Evolutionary conservation across 768 basidiomycete species (phyloP), one percentile per base, ranked within the genome.

Genomic region (Boletus sp.): DNA sequence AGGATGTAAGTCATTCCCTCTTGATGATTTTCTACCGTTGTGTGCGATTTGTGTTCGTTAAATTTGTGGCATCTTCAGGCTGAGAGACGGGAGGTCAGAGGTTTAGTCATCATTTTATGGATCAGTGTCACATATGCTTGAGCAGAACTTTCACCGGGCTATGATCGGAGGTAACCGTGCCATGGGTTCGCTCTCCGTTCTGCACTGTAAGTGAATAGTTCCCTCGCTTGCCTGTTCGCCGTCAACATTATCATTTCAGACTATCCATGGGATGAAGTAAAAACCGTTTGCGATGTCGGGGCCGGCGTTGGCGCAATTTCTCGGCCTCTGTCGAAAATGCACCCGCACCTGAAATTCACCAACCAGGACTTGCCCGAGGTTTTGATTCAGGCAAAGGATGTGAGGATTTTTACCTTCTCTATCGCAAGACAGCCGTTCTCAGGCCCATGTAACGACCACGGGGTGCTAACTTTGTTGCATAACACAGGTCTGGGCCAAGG

Each of bases 171-270:
- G 55, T 3, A 20, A 60, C 4, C 15, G 46, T n/a, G 35, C 65
- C 46, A 54, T 66, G 57, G 71, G 62, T 7, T 58, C 69, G 24
- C 54, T 64, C 10, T 61, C 65, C 6, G 50, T 69, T 17, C 53
- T 66, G 18, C 50, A 70, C 30, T 59, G 68, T 63, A 47, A 56
- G 68, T 41, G 18, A 10, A 51, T 1, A 6, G 6, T 28, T 14
- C 5, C 20, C 7, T 10, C 41, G 36, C 32, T 6, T 30, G 24
- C 48, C 14, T 9, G 4, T 55, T 7, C n/a, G n/a, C 9, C 4
- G 4, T 0, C 20, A 30, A 47, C 12, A 6, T 4, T 18, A n/a
- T 46, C n/a, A n/a, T n/a, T n/a, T n/a, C n/a, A n/a, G n/a, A n/a
- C n/a, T n/a, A n/a, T n/a, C n/a, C n/a, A n/a, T n/a, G n/a, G n/a